Evolutionary conservation across 768 basidiomycete genomes (phyloP), one percentile per base, ranked within the genome.

Genomic region (Dioszegia hungarica): DNA sequence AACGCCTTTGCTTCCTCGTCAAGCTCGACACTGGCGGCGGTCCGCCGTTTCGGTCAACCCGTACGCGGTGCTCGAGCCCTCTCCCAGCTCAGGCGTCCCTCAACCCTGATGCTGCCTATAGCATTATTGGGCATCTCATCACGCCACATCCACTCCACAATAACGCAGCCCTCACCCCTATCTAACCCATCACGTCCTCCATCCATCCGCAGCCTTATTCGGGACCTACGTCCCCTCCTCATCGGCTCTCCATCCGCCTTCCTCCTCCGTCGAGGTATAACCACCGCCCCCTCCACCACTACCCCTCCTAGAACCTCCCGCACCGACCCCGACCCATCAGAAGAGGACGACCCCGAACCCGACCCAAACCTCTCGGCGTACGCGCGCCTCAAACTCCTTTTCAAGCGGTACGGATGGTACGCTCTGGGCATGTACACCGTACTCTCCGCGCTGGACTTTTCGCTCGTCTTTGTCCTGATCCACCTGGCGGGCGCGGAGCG

Each of bases 321-420:
- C 17, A 41, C 46, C 31, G 33, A 45, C n/a, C 37, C 43, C 33
- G 15, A 25, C 39, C 48, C 48, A 25, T 44, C 43, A 24, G n/a
- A 57, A 20, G 44, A 48, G 22, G 14, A 55, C 25, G 47, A 45
- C 28, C 28, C 59, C n/a, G 55, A 54, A 25, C 56, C 59, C 24
- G 60, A 66, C 49, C 49, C 47, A 31, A 33, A 33, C 34, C 40
- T 31, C 17, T 57, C 60, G 12, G 64, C 67, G n/a, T 66, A 66
- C 19, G 59, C 57, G 5, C 52, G 60, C 5, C 59, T 72, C 34
- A 72, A 72, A 61, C 20, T 56, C 64, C 86, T 97, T 56, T 86
- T 92, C 57, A 92, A 88, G 72, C 83, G 87, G 3, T 95, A 98
- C 73, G 94, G 94, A 28, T 91, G 89, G 89, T 94, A 93, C 72